Evolutionary conservation across 2,329 filamentous ascomycete species (phyloP), one percentile per base, ranked within the genome.

Genomic region (Aspergillus brasiliensis): DNA sequence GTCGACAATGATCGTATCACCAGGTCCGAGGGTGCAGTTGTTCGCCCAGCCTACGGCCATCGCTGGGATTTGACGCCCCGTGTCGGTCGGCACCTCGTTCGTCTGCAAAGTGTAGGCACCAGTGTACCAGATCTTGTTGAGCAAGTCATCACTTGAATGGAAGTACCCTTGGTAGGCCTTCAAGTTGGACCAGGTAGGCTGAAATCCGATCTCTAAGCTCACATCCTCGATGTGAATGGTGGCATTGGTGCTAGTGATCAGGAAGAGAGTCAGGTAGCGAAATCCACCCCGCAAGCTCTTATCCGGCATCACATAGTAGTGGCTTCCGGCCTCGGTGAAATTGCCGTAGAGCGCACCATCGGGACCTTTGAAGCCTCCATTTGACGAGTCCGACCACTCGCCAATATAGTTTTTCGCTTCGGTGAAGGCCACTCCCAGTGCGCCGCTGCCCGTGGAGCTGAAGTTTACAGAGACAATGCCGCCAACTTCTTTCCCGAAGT

Each of bases 401-500:
- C 81, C 80, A 56, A 82, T 80, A 71, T 76, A 82, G 60, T 81
- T 76, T 62, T 79, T 82, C 1, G 75, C 75, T 63, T 83, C 81
- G 3, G 79, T 76, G 61, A 83, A 83, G 15, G 81, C 79, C 7
- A 83, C 65, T 0, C 81, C 80, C 5, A 83, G 62, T 1, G 73
- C 67, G 3, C 76, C 78, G 3, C 61, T 69, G 15, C 69, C 68
- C 67, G 75, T 76, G 4, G 78, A 72, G 3, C 73, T 75, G 65
- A 84, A 87, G 8, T 77, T 71, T n/a, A 87, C 65, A 3, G 78
- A 80, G 5, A 83, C 73, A 57, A 86, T 80, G 5, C 85, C 85
- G 38, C 84, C 84, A 5, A 87, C 83, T 67, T 86, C 83, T 23
- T 80, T 75, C 3, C 84, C 84, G 67, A 87, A 87, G 69, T 87